Percentiles rank a stretch among this genome's conserved stretches.
Conservation (phyloP, 179 eudicot species). For the Corrigiola litoralis region DNA sequence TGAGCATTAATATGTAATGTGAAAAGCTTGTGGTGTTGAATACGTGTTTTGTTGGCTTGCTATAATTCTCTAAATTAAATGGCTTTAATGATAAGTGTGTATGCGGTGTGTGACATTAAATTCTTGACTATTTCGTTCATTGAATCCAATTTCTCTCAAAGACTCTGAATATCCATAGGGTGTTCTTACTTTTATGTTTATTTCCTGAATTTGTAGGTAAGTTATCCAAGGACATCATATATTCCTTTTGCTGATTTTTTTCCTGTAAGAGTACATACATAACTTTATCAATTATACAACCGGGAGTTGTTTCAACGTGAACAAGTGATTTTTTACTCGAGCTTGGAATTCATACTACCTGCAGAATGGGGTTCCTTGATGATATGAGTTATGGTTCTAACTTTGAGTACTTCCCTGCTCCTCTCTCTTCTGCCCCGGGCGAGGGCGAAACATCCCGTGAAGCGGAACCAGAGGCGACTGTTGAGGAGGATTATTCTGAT, state of each 20-base stretch:
- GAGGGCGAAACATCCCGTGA: conserved; percentile 27
- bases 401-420: conserved; percentile 19
- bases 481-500: conserved; percentile 33
- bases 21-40: conserved; percentile 13
- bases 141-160: conserved; percentile 16
- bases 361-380: conserved; percentile 18
- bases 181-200: conserved; percentile 1
- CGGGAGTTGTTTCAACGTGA: background rate
- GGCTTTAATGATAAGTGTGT: conserved; percentile 21
- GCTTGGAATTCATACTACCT: background rate
- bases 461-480: conserved; percentile 23
- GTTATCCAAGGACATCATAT: background rate
- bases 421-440: background rate
- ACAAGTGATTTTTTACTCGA: background rate
- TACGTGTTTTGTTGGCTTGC: conserved; percentile 8
- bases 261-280: background rate
- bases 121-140: conserved; percentile 14
- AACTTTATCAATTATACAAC: background rate
- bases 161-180: background rate
- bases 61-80: background rate
- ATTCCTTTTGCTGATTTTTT: background rate
- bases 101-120: conserved; percentile 25
- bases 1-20: conserved; percentile 7
- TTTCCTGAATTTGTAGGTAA: conserved; percentile 14
- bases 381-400: conserved; percentile 25